phyloP scores from a whole-genome alignment of 2,329 filamentous ascomycete species.

The Colletotrichum sublineola region DNA sequence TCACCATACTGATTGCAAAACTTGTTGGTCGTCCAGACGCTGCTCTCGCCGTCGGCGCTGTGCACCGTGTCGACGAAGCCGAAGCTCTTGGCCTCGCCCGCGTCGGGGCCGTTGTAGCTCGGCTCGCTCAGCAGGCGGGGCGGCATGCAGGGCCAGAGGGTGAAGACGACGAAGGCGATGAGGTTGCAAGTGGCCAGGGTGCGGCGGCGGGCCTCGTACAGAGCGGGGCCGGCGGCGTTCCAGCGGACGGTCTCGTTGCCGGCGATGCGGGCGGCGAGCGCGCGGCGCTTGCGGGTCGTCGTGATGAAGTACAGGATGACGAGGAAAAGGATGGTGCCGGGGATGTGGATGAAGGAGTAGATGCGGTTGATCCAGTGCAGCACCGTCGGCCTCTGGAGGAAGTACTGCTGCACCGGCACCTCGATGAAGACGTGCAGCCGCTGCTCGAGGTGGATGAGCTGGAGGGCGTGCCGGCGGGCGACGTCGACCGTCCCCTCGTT shows the following conservation, averaged over 20 bases:
- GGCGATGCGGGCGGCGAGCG: slow-evolving; percentile 46
- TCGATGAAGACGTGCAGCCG: slow-evolving; percentile 75
- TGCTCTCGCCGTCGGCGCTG: slow-evolving; percentile 64
- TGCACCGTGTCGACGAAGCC: slow-evolving; percentile 67
- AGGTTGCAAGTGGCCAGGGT: slow-evolving; percentile 69
- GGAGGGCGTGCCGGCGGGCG: slow-evolving; percentile 76
- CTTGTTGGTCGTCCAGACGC: slow-evolving; percentile 66
- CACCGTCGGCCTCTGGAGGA: slow-evolving; percentile 63
- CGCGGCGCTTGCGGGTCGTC: slow-evolving; percentile 68
- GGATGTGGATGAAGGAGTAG: slow-evolving; percentile 85
- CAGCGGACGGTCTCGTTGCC: slow-evolving; percentile 47
- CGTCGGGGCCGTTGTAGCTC: slow-evolving; percentile 66
- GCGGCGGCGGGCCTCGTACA: slow-evolving; percentile 68
- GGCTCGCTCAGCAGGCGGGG: slow-evolving; percentile 67
- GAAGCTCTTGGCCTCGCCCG: slow-evolving; percentile 69
- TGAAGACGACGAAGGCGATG: slow-evolving; percentile 66
- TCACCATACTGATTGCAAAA: slow-evolving; percentile 82
- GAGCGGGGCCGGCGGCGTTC: slow-evolving; percentile 55
- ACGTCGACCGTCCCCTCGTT: slow-evolving; percentile 76
- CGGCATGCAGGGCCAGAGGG: slow-evolving; percentile 68
- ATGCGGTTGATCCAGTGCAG: slow-evolving; percentile 79
- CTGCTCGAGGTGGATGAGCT: slow-evolving; percentile 77
- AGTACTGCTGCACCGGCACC: slow-evolving; percentile 69
- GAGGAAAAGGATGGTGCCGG: slow-evolving; percentile 78
- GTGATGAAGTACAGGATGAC: slow-evolving; percentile 78